Conservation (phyloP, 352 stramenopile species). For the Globisporangium parvum region DNA sequence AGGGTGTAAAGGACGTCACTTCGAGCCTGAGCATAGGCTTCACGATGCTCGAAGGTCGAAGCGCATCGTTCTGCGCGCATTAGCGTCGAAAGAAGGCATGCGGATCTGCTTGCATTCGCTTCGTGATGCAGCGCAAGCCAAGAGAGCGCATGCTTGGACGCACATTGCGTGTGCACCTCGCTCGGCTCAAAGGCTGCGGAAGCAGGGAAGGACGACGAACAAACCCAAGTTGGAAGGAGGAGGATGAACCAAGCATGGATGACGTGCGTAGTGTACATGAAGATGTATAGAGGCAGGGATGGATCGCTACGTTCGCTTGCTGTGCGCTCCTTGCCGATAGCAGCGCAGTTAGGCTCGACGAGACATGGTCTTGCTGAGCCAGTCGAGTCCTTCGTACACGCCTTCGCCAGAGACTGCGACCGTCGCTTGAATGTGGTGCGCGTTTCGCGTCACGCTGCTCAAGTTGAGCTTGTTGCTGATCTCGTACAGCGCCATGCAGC, state of each 20-base stretch:
- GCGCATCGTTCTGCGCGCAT: too few species aligned
- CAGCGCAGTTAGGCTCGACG: background rate
- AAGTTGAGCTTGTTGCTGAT: slow-evolving; percentile 26
- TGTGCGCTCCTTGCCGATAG: background rate
- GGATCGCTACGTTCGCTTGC: background rate
- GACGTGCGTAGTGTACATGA: background rate
- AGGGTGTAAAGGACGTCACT: background rate
- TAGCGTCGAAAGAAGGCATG: too few species aligned
- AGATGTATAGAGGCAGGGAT: background rate
- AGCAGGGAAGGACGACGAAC: too few species aligned
- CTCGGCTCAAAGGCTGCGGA: too few species aligned
- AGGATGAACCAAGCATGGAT: too few species aligned
- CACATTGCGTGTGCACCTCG: too few species aligned
- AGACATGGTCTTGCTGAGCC: slow-evolving; percentile 31
- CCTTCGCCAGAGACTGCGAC: slow-evolving; percentile 28
- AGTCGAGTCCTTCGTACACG: slow-evolving; percentile 37
- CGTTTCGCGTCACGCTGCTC: slow-evolving; percentile 25
- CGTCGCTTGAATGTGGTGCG: slow-evolving; percentile 21
- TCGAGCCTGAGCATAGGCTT: background rate
- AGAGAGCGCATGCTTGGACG: too few species aligned
- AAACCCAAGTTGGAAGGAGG: background rate
- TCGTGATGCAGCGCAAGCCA: too few species aligned
- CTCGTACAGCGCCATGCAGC: slow-evolving; percentile 22
- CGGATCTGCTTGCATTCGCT: too few species aligned
- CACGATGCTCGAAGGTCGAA: too few species aligned